phyloP scores from a whole-genome alignment of 768 basidiomycete genomes.

The Lactifluus subvellereus region DNA sequence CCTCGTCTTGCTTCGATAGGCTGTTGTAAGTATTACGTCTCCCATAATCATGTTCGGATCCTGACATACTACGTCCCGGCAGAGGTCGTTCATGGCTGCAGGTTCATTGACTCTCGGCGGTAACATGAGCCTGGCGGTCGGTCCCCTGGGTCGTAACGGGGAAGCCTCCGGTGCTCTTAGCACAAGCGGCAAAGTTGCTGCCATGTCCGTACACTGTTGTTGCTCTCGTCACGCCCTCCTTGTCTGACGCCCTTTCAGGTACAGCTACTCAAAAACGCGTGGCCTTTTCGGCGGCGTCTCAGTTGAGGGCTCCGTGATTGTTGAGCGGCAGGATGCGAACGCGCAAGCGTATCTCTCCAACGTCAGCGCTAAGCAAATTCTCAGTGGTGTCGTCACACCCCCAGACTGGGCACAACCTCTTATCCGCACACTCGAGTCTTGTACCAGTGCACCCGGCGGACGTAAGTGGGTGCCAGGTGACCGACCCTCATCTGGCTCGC shows the following conservation, averaged over 20 bases:
- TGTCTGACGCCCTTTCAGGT: conserved; percentile 41
- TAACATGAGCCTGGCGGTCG: conserved; percentile 83
- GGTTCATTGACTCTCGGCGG: conserved; percentile 89
- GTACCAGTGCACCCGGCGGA: conserved; percentile 63
- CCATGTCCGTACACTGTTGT: conserved; percentile 54
- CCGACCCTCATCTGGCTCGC: conserved; percentile 25
- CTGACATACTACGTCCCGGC: conserved; percentile 1
- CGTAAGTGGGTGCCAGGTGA: conserved; percentile 61
- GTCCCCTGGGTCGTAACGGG: conserved; percentile 91
- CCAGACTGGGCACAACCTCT: conserved; percentile 78
- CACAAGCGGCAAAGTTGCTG: conserved; percentile 80
- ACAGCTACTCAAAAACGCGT: conserved; percentile 86
- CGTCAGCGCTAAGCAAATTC: conserved; percentile 72
- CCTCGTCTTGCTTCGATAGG: conserved; percentile 34
- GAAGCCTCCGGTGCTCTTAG: conserved; percentile 84
- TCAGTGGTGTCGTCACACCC: conserved; percentile 66
- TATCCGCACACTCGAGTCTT: conserved; percentile 65
- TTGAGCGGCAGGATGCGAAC: conserved; percentile 93
- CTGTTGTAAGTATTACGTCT: conserved; percentile 47
- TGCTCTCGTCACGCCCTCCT: background rate
- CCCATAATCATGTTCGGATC: background rate
- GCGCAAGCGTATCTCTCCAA: conserved; percentile 68
- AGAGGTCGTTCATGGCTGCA: conserved; percentile 90
- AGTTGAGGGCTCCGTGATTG: conserved; percentile 82
- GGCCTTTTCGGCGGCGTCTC: conserved; percentile 93